Percentiles rank a stretch among this genome's conserved stretches.
phyloP scores from a whole-genome alignment of 2,329 filamentous ascomycete genomes.

The Aspergillus ruber region DNA sequence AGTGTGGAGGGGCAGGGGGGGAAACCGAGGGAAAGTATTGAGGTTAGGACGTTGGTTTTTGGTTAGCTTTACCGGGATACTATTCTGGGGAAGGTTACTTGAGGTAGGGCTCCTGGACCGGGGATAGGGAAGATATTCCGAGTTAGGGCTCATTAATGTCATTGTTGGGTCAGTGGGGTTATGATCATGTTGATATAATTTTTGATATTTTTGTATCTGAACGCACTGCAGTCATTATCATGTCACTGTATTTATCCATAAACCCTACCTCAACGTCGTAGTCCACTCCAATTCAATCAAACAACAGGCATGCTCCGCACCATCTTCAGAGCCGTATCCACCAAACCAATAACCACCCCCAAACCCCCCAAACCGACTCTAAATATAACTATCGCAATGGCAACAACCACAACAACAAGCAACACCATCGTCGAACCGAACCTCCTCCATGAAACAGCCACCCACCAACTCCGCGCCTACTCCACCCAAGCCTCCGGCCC shows the following conservation, averaged over 20 bases:
- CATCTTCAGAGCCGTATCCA: background rate
- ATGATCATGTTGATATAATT: too few species aligned
- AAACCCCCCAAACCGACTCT: too few species aligned
- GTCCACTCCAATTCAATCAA: background rate
- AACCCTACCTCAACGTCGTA: background rate
- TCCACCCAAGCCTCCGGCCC: constrained; percentile 3
- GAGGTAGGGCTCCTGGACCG: too few species aligned
- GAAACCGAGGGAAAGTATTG: constrained; percentile 75
- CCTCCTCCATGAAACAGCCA: constrained; percentile 4
- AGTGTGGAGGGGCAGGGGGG: constrained; percentile 56
- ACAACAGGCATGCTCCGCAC: background rate
- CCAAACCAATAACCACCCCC: too few species aligned
- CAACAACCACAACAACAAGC: background rate
- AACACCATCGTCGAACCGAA: constrained; percentile 1
- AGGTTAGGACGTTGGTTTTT: constrained; percentile 81
- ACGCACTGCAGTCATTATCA: too few species aligned
- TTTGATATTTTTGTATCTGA: too few species aligned
- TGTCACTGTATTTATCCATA: background rate
- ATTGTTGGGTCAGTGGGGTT: too few species aligned
- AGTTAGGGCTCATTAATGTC: too few species aligned
- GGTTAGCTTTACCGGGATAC: constrained; percentile 36
- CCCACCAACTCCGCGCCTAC: constrained; percentile 10
- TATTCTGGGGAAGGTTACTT: background rate
- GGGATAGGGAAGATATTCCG: too few species aligned
- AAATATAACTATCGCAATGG: background rate